Evolutionary conservation across 306 rosid genomes (phyloP).

Genomic region (Cotoneaster glaucophyllus): DNA sequence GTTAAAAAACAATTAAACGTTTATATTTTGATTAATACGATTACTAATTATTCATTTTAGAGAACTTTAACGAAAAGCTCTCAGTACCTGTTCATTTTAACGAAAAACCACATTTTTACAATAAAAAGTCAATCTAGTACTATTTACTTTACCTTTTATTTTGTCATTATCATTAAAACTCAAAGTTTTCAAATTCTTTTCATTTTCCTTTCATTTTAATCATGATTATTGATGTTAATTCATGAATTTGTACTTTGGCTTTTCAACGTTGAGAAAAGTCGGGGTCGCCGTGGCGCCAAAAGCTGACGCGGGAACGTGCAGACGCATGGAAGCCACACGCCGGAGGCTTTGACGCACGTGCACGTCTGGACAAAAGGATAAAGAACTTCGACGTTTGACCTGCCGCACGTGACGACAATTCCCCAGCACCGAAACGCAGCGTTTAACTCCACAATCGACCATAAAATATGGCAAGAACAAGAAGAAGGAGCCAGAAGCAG

Average conservation of each 20-base stretch:
- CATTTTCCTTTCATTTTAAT: too few relatives aligned
- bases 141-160: too few relatives aligned
- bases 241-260: background rate
- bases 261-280: background rate
- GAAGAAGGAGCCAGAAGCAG: background rate
- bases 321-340: constrained; percentile 5
- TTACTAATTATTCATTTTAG: too few relatives aligned
- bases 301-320: constrained; percentile 5
- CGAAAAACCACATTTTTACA: too few relatives aligned
- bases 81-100: too few relatives aligned
- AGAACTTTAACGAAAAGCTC: too few relatives aligned
- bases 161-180: too few relatives aligned
- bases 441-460: background rate
- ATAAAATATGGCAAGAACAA: background rate
- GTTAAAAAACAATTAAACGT: too few relatives aligned
- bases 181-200: too few relatives aligned
- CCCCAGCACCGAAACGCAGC: background rate
- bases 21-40: too few relatives aligned
- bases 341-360: background rate
- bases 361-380: constrained; percentile 3
- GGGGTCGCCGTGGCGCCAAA: background rate
- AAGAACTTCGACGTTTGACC: constrained; percentile 5
- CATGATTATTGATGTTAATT: too few relatives aligned
- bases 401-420: constrained; percentile 23
- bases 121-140: too few relatives aligned